Evolutionary conservation across 176 grass and related monocot genomes (phyloP), one percentile per base, ranked within the genome.

Genomic region (Eragrostis curvula): DNA sequence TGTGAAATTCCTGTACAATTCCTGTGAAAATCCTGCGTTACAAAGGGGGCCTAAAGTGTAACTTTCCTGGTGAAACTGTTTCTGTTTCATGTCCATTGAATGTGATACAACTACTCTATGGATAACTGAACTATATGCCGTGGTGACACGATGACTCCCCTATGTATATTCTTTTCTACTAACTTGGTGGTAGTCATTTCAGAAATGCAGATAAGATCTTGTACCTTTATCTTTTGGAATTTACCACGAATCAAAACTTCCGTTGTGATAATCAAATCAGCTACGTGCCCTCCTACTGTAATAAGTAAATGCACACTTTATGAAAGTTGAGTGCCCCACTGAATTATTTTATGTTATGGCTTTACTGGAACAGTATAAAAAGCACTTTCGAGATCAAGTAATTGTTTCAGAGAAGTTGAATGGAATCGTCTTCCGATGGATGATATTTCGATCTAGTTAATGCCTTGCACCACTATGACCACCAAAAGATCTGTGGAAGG

Each of bases 331-430:
- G 70, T 43, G 32, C 3, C 46, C 70, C 70, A 14, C 70, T 66
- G 58, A 83, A 30, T 83, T 53, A 42, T 68, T 47, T 80, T 53
- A 75, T 23, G 60, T 43, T 56, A 56, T 44, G 18, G 2, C 36
- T 29, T 57, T 56, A 14, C 16, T n/a, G 18, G 9, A 21, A 12
- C n/a, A 71, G 41, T 48, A 55, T 20, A 60, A 70, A 16, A 57
- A 60, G 41, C 69, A 51, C 43, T 73, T 51, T 44, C 5, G 9
- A 44, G 50, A 27, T 61, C 18, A 82, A 50, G 40, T 23, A 12
- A 18, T 24, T 58, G 17, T 47, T 36, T 77, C 25, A 47, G 48
- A 71, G 17, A 2, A 16, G 20, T 56, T 32, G 29, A 17, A 84
- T 15, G 58, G 62, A 84, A 84, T 36, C 44, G 10, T 57, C 72